Base-by-base conservation (phyloP, 2,329 filamentous ascomycete genomes). In the Chrysosphaeria jannelii region DNA sequence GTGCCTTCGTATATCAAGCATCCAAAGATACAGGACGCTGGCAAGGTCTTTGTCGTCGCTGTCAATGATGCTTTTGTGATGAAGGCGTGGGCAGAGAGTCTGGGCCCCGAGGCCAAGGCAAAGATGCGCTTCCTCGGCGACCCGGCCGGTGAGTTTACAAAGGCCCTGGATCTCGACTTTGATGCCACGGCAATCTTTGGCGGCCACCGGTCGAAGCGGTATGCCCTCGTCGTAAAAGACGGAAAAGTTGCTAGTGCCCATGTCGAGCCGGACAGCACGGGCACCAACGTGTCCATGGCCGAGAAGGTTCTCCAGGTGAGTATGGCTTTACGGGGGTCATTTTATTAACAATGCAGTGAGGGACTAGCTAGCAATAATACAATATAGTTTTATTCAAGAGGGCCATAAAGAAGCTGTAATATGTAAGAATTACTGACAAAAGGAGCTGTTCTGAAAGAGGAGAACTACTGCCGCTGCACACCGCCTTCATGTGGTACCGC, bases 31-130 rank as follows among this genome's bases (percentile, higher is more conserved):
- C 72, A 72, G 48, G 53, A 67, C 29, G 75, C 72, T 14, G 79
- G 78, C 23, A 55, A 70, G 37, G 72, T 90, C 21, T 89, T 88
- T 38, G 75, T 93, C 19, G 64, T 93, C 27, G 66, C 72, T 10
- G 79, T 91, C 40, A 93, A 93, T 41, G 81, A 93, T 42, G 62
- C 78, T 11, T 91, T 91, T 42, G 79, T 90, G 72, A 90, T 79
- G 59, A 88, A 88, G 46, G 79, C 78, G 5, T 91, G 79, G 78
- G 65, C 50, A 22, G 59, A 69, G 31, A 52, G 60, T 30, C 55
- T 91, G 20, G 78, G 91, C 43, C 71, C 76, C 8, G 49, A 55
- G 41, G 74, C 68, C 29, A 72, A 72, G 23, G 76, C 88, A 58
- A n/a, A 85, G 72, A 67, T 90, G 36, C 76, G 79, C 31, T 90